These are phyloP conservation scores for Colletotrichum euphorbiae DNA, from an alignment of 2,329 filamentous ascomycete genomes.

Conservation along the genomic window DNA sequence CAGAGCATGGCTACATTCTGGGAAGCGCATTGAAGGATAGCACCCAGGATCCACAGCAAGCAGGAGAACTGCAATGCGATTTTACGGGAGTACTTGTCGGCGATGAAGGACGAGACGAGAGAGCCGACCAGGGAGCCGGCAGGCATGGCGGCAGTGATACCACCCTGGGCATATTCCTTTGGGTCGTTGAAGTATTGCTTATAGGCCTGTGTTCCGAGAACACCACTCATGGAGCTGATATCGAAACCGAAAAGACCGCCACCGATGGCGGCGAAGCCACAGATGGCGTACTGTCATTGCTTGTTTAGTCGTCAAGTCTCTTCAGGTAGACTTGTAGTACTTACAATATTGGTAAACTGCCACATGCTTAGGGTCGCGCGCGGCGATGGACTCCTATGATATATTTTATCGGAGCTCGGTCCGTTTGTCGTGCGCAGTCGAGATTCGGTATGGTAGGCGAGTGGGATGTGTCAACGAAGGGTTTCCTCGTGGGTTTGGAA, in stretches of 20 bases:
- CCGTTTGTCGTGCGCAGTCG: neutral
- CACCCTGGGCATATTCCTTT: conserved; percentile 69
- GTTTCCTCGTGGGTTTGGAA: neutral
- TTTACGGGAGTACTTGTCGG: conserved; percentile 63
- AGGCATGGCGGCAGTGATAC: conserved; percentile 80
- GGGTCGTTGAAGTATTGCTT: conserved; percentile 78
- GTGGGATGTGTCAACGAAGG: conserved; percentile 11
- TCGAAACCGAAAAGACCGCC: conserved; percentile 83
- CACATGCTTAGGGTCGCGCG: conserved; percentile 50
- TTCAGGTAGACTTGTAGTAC: too few relatives aligned
- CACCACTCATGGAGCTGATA: conserved; percentile 79
- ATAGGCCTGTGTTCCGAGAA: conserved; percentile 75
- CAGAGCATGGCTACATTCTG: conserved; percentile 79
- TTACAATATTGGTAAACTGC: conserved; percentile 58
- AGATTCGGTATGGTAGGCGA: neutral
- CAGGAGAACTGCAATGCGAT: conserved; percentile 61
- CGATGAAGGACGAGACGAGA: conserved; percentile 61
- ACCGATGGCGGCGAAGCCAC: conserved; percentile 72
- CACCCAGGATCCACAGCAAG: conserved; percentile 63
- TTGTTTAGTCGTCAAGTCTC: too few relatives aligned
- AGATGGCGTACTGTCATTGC: conserved; percentile 62
- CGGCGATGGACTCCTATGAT: conserved; percentile 9
- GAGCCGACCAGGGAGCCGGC: conserved; percentile 76
- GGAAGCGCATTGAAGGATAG: conserved; percentile 69
- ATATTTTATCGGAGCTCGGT: neutral